These are phyloP conservation scores for Ceratocystis harringtonii DNA, from an alignment of 2,329 filamentous ascomycete genomes.

Conservation along the genomic window DNA sequence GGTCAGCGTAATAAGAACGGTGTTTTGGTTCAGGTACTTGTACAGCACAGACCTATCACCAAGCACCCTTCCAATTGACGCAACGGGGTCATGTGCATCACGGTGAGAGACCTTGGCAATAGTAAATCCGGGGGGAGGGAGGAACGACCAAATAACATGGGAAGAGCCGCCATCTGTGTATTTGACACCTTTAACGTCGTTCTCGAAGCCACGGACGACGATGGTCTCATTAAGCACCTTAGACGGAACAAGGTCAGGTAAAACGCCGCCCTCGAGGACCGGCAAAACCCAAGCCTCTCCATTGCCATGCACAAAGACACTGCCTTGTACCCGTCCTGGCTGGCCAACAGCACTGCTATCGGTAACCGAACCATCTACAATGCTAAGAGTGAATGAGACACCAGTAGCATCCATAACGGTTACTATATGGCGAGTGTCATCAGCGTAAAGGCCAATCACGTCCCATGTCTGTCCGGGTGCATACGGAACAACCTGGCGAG, in stretches of 20 bases:
- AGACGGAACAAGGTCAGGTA: conserved; percentile 31
- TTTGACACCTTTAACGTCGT: conserved; percentile 40
- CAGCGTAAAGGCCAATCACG: conserved; percentile 50
- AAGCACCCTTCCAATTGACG: conserved; percentile 86
- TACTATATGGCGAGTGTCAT: conserved; percentile 40
- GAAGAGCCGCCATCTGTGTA: conserved; percentile 32
- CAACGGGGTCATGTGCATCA: conserved; percentile 68
- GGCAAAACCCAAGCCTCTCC: conserved; percentile 40
- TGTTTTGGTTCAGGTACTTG: conserved; percentile 89
- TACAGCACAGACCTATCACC: conserved; percentile 88
- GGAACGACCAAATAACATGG: conserved; percentile 54
- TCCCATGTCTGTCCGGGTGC: conserved; percentile 43
- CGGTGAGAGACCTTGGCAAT: conserved; percentile 54
- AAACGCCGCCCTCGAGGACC: conserved; percentile 35
- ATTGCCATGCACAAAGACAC: conserved; percentile 38
- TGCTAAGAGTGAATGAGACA: conserved; percentile 43
- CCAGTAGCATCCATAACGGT: conserved; percentile 46
- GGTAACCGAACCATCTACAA: conserved; percentile 35
- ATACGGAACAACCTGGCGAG: conserved; percentile 45
- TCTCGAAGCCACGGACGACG: conserved; percentile 35
- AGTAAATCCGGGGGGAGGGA: conserved; percentile 47
- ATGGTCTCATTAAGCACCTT: conserved; percentile 38
- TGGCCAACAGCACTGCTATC: conserved; percentile 31
- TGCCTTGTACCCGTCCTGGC: conserved; percentile 27
- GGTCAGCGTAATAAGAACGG: conserved; percentile 58